phyloP scores from a whole-genome alignment of 257 asterid genomes.

The Euphrasia confusa region DNA sequence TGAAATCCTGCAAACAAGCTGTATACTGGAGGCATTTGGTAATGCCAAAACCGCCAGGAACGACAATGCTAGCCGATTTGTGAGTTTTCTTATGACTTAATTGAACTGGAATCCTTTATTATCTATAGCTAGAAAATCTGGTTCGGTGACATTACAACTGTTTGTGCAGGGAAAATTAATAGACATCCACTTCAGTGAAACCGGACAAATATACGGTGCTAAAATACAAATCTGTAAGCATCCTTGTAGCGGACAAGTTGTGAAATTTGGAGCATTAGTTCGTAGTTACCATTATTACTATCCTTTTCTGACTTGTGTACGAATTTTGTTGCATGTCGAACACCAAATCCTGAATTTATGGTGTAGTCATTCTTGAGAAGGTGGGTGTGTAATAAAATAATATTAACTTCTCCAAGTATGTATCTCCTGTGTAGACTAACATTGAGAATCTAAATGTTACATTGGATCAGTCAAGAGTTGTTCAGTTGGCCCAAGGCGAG shows the following conservation, averaged over 20 bases:
- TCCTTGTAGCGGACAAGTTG: conserved; percentile 22
- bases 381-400: conserved; percentile 35
- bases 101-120: conserved; percentile 12
- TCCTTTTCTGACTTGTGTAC: conserved; percentile 37
- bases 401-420: conserved; percentile 20
- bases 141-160: conserved; percentile 21
- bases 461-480: conserved; percentile 84
- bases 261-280: conserved; percentile 16
- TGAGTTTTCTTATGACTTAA: conserved; percentile 40
- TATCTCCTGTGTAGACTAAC: conserved; percentile 30
- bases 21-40: conserved; percentile 90
- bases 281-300: conserved; percentile 19
- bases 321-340: conserved; percentile 35
- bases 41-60: conserved; percentile 85
- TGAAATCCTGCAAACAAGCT: conserved; percentile 71
- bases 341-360: conserved; percentile 29
- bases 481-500: conserved; percentile 70
- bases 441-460: conserved; percentile 22
- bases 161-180: conserved; percentile 74
- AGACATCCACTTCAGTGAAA: conserved; percentile 65
- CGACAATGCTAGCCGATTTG: conserved; percentile 92
- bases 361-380: conserved; percentile 89
- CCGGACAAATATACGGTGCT: conserved; percentile 77
- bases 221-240: conserved; percentile 81
- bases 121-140: conserved; percentile 15